Evolutionary conservation across 2,329 filamentous ascomycete genomes (phyloP), one percentile per base, ranked within the genome.

Genomic region (Neodidymelliopsis sp.): DNA sequence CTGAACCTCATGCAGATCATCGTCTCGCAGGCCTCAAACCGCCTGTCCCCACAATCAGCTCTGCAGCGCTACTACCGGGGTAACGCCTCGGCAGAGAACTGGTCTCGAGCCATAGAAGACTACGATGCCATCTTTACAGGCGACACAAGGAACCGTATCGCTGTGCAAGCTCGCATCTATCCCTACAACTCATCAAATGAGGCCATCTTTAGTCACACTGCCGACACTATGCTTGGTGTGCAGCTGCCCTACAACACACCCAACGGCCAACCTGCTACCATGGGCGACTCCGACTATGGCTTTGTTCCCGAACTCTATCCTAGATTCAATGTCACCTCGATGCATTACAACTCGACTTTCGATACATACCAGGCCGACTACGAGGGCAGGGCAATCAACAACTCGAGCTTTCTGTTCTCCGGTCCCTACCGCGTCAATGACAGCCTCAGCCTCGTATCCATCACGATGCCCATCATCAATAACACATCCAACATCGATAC

Each of bases 401-500:
- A 63, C 13, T 71, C 70, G n/a, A 77, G 75, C 5, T 84, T 84
- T 1, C 76, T 96, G n/a, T 74, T 96, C 1, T 79, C 94, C 0
- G 92, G 92, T 0, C 91, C 91, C 0, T 78, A 90, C 48, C 77
- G 83, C 18, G 73, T 94, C 55, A 94, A 95, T 67, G 75, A 82
- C 33, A 84, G 84, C 0, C 89, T 88, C 56, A 89, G 89, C 16
- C 76, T 97, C 9, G 70, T 96, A 10, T 96, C 91, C 2, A 77
- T 96, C 49, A 96, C 91, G 0, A 75, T 93, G 12, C 90, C 91
- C 0, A 84, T 97, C 42, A 81, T 89, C 51, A 85, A 88, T 66
- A 88, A 86, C 57, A 79, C 79, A 2, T 80, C 81, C 2, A 69
- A 74, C 30, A 75, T 75, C 3, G 85, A 88, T 54, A 82, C 93